Base-by-base conservation (phyloP, 1,139 yeast species). In the Blastobotrys aristatus region DNA sequence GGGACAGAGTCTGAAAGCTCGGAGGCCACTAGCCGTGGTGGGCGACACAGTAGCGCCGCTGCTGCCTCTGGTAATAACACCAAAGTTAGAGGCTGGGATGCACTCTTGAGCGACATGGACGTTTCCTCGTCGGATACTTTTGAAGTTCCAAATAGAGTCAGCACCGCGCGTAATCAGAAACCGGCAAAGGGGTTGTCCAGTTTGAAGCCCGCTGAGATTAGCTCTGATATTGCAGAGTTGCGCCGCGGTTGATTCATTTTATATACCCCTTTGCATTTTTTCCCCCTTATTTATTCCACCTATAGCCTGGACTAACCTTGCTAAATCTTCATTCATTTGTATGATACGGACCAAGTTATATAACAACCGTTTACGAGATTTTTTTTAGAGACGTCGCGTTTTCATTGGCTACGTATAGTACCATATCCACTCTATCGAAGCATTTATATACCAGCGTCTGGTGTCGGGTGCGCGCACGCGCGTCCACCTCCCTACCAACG, bases 101-200 rank as follows among this genome's bases (percentile, higher is more conserved):
- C 48, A 26, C 50, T 51, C 39, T 38, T 49, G 40, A 49, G 51
- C 14, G 54, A 50, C 18, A 42, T 48, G 38, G 55, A 47, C 14
- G 6, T 40, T 26, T 41, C 44, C n/a, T 21, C 34, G 5, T 26
- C 38, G 3, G 44, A 34, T 24, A 47, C 47, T 11, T 26, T 36
- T 30, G 45, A 36, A 20, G 40, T 38, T 8, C 31, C 33, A 18
- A 30, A 20, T 14, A 22, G 39, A 17, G 38, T 41, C 3, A 26
- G 30, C 22, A 41, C 44, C 13, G 44, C 44, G 2, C 20, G 46
- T 17, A 48, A 49, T 45, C 44, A 45, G 18, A 37, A 40, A 32
- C 42, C 51, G 18, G 31, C 38, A 30, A 46, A 43, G 40, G 43
- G 41, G 16, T 38, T 50, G 22, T 42, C 53, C 13, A 40, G 52